These are phyloP conservation scores for Colletotrichum liriopes DNA, from an alignment of 2,329 filamentous ascomycete species.

Conservation along the genomic window DNA sequence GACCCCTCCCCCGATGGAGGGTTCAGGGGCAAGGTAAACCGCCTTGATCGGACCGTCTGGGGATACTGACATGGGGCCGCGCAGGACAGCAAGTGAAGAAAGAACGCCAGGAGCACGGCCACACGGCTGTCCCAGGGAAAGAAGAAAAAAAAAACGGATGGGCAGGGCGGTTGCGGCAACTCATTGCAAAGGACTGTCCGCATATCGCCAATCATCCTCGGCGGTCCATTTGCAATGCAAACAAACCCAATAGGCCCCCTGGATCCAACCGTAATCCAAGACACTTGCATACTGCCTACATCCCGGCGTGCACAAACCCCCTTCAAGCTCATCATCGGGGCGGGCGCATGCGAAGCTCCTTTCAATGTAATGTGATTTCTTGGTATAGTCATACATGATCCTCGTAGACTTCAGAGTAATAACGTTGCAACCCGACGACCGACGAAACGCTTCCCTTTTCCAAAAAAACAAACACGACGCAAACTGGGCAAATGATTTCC, in stretches of 20 bases:
- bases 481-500: background rate
- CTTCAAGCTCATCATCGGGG: background rate
- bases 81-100: background rate
- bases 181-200: background rate
- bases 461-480: background rate
- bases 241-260: background rate
- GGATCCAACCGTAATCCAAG: too few species aligned
- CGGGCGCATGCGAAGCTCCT: background rate
- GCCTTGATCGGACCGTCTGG: too few species aligned
- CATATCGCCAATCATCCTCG: background rate
- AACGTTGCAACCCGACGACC: background rate
- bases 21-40: too few species aligned
- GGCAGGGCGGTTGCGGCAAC: background rate
- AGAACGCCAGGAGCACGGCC: background rate
- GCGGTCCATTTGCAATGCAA: background rate
- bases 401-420: constrained; percentile 6
- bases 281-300: too few species aligned
- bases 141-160: too few species aligned
- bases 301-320: background rate
- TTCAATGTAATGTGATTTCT: constrained; percentile 1
- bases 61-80: too few species aligned
- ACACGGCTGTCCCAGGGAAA: background rate
- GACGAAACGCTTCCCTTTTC: constrained; percentile 12
- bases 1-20: too few species aligned
- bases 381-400: constrained; percentile 24